Percentiles rank a stretch among this genome's conserved stretches.
phyloP scores from a whole-genome alignment of 164 flowering plant species.

The Nelumbo lutea region DNA sequence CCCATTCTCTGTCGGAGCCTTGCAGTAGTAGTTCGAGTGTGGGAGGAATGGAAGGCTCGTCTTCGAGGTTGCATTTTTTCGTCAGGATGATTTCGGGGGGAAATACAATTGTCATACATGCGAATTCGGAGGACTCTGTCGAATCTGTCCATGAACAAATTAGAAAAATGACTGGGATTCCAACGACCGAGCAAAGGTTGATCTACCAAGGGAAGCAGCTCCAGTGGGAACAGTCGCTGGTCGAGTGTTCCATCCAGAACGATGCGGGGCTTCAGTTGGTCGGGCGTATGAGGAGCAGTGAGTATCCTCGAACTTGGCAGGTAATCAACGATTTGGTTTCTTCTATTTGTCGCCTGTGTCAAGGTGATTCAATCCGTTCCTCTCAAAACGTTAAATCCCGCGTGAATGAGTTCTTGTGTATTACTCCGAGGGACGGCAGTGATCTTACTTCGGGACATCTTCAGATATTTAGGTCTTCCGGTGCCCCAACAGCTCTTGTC shows the following conservation, averaged over 20 bases:
- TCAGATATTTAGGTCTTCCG: constrained; percentile 45
- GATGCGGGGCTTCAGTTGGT: constrained; percentile 70
- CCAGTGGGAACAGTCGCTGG: constrained; percentile 49
- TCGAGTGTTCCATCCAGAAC: constrained; percentile 45
- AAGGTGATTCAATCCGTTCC: constrained; percentile 12
- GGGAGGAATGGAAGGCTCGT: constrained; percentile 6
- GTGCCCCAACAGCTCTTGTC: constrained; percentile 55
- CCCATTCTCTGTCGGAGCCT: constrained; percentile 14
- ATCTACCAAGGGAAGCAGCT: constrained; percentile 73
- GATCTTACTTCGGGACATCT: constrained; percentile 38
- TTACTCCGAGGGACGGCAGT: constrained; percentile 25
- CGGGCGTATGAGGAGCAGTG: constrained; percentile 73
- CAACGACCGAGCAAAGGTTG: constrained; percentile 60
- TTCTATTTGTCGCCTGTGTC: constrained; percentile 26
- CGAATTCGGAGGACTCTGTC: constrained; percentile 50
- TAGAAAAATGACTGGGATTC: constrained; percentile 47
- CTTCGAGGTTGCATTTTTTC: constrained; percentile 54
- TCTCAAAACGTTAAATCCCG: constrained; percentile 15
- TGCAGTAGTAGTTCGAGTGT: constrained; percentile 1
- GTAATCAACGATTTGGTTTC: constrained; percentile 42
- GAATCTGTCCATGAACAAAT: constrained; percentile 58
- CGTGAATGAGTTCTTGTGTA: constrained; percentile 35
- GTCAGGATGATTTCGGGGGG: constrained; percentile 49
- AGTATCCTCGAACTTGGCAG: constrained; percentile 63
- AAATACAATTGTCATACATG: constrained; percentile 53